Conservation (phyloP, 1,284 basidiomycete species). For the Cutaneotrichosporon sp. region DNA sequence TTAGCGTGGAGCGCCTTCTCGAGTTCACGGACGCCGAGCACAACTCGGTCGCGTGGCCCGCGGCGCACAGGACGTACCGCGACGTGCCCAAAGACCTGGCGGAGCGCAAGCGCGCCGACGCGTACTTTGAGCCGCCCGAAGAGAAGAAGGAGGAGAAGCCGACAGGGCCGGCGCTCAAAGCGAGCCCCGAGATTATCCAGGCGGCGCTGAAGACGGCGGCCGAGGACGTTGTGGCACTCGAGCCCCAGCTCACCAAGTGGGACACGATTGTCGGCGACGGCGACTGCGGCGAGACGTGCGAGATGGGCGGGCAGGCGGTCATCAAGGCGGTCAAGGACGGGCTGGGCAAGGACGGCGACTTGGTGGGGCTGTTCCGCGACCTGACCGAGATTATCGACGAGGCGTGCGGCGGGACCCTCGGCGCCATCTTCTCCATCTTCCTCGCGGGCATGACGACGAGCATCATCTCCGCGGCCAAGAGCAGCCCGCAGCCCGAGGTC, state of each 20-base stretch:
- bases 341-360: conserved; percentile 42
- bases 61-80: conserved; percentile 43
- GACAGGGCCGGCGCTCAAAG: conserved; percentile 38
- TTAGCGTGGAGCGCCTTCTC: conserved; percentile 44
- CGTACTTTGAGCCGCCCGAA: conserved; percentile 39
- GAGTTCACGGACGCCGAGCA: conserved; percentile 56
- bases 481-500: conserved; percentile 12
- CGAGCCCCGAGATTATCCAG: conserved; percentile 30
- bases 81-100: conserved; percentile 29
- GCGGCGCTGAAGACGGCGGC: conserved; percentile 36
- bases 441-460: conserved; percentile 47
- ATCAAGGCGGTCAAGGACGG: conserved; percentile 34
- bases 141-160: conserved; percentile 32
- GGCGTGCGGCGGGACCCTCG: conserved; percentile 49
- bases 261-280: conserved; percentile 54
- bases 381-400: conserved; percentile 51
- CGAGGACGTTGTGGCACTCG: conserved; percentile 45
- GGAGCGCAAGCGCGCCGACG: conserved; percentile 34
- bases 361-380: conserved; percentile 46
- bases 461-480: conserved; percentile 30
- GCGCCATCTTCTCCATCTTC: conserved; percentile 53
- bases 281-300: conserved; percentile 53
- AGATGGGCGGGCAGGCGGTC: conserved; percentile 45
- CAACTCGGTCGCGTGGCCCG: conserved; percentile 53
- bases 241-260: conserved; percentile 56